phyloP scores from a whole-genome alignment of 2,329 filamentous ascomycete species.

The Monosporascus sp. region DNA sequence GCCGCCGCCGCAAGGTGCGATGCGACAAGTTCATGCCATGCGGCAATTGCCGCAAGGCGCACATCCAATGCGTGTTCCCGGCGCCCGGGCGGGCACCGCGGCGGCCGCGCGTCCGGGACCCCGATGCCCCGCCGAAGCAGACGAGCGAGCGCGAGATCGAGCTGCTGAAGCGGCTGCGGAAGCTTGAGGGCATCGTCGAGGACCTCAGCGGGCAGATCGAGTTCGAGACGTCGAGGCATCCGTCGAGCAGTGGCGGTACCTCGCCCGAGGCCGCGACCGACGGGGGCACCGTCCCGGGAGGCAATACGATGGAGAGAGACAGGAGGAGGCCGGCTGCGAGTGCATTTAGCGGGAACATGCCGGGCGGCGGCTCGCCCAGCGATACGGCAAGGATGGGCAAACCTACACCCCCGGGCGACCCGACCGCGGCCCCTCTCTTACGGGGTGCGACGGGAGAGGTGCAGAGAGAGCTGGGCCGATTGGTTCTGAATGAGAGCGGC shows the following conservation, averaged over 20 bases:
- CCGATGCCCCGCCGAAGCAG: conserved; percentile 54
- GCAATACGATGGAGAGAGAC: conserved; percentile 11
- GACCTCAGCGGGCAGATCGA: conserved; percentile 62
- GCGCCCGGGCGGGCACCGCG: conserved; percentile 68
- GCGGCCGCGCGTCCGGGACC: conserved; percentile 59
- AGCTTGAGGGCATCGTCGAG: conserved; percentile 72
- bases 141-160: conserved; percentile 61
- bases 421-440: conserved; percentile 15
- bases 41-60: conserved; percentile 66
- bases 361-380: conserved; percentile 10
- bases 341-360: conserved; percentile 14
- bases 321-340: conserved; percentile 16
- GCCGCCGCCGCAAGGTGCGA: conserved; percentile 57
- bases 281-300: neutral
- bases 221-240: conserved; percentile 40
- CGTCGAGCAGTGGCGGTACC: conserved; percentile 27
- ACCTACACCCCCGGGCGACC: conserved; percentile 20
- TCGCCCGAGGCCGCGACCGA: conserved; percentile 34
- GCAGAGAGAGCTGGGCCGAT: conserved; percentile 56
- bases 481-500: conserved; percentile 65
- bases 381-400: conserved; percentile 6
- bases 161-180: conserved; percentile 65
- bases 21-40: conserved; percentile 76
- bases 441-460: conserved; percentile 29
- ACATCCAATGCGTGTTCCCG: conserved; percentile 69